phyloP scores from a whole-genome alignment of 2,329 filamentous ascomycete species.

The Xylaria sp. region DNA sequence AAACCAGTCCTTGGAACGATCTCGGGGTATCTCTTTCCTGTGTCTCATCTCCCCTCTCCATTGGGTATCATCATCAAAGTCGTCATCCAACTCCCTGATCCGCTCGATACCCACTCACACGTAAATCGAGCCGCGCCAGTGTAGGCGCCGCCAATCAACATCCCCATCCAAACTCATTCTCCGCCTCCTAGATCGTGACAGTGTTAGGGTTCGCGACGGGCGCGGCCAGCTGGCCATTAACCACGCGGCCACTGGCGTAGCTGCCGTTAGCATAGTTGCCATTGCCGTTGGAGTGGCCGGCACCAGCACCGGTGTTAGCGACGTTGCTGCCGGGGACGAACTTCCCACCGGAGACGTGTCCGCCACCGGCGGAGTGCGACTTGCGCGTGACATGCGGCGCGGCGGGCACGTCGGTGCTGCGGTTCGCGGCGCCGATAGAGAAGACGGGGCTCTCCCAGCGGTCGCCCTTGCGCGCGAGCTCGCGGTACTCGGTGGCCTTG shows the following conservation, averaged over 20 bases:
- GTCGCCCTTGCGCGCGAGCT: conserved; percentile 84
- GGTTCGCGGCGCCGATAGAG: conserved; percentile 75
- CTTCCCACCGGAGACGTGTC: conserved; percentile 18
- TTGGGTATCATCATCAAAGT: too few relatives aligned
- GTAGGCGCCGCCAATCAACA: too few relatives aligned
- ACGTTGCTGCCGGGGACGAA: not conserved
- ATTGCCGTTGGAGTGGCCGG: conserved; percentile 10
- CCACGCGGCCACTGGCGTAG: conserved; percentile 3
- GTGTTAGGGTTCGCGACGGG: conserved; percentile 9
- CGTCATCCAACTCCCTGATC: too few relatives aligned
- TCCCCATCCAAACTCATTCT: too few relatives aligned
- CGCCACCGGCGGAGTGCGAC: conserved; percentile 37
- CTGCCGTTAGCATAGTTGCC: conserved; percentile 16
- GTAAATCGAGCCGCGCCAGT: too few relatives aligned
- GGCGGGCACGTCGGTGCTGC: conserved; percentile 72
- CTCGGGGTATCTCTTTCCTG: too few relatives aligned
- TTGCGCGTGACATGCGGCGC: conserved; percentile 56
- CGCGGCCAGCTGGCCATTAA: not conserved
- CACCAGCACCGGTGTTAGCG: conserved; percentile 5
- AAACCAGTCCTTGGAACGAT: too few relatives aligned
- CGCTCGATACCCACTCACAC: too few relatives aligned
- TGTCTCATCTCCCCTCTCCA: too few relatives aligned
- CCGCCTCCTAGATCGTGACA: conserved; percentile 19
- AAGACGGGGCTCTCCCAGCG: conserved; percentile 96
- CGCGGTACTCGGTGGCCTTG: conserved; percentile 93